A percentile compares a stretch with the other conserved stretches of the same genome.
Conservation (phyloP, 2,329 filamentous ascomycete species). For the Apiospora malaysiana region DNA sequence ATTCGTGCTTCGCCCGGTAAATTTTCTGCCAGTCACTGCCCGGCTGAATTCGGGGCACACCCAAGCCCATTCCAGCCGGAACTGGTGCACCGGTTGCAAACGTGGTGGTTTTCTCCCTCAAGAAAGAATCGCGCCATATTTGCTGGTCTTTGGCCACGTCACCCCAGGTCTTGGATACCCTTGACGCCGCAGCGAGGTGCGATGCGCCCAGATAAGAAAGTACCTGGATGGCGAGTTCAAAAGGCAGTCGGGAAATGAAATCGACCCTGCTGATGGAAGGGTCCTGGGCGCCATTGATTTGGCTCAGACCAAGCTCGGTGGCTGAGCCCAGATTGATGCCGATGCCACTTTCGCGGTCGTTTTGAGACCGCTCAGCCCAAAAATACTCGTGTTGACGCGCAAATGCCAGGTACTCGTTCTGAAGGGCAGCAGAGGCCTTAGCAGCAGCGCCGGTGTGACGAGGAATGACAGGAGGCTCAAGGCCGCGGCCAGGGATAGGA, state of each 20-base stretch:
- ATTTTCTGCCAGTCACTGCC: constrained; percentile 86
- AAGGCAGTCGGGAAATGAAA: constrained; percentile 61
- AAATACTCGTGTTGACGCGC: constrained; percentile 47
- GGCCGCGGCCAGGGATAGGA: constrained; percentile 56
- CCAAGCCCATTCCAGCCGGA: constrained; percentile 60
- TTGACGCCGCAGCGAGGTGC: constrained; percentile 54
- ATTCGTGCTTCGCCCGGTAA: constrained; percentile 75
- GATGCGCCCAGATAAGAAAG: constrained; percentile 61
- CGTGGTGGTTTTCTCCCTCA: constrained; percentile 64
- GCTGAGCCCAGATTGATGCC: constrained; percentile 59
- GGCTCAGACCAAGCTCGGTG: constrained; percentile 41
- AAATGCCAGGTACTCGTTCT: constrained; percentile 56
- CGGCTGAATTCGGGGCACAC: constrained; percentile 60
- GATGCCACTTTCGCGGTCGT: constrained; percentile 69
- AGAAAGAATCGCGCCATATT: constrained; percentile 68
- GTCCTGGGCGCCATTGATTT: constrained; percentile 43
- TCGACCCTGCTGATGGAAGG: constrained; percentile 54
- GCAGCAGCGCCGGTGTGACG: constrained; percentile 65
- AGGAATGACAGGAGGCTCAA: constrained; percentile 66
- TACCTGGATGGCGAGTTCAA: constrained; percentile 65
- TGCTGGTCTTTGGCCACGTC: constrained; percentile 56
- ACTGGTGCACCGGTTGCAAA: constrained; percentile 63
- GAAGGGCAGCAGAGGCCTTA: constrained; percentile 64
- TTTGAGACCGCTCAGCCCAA: constrained; percentile 55
- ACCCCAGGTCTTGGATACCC: constrained; percentile 59